phyloP scores from a whole-genome alignment of 129 eudicot genomes.

The Pulicaria dysenterica region DNA sequence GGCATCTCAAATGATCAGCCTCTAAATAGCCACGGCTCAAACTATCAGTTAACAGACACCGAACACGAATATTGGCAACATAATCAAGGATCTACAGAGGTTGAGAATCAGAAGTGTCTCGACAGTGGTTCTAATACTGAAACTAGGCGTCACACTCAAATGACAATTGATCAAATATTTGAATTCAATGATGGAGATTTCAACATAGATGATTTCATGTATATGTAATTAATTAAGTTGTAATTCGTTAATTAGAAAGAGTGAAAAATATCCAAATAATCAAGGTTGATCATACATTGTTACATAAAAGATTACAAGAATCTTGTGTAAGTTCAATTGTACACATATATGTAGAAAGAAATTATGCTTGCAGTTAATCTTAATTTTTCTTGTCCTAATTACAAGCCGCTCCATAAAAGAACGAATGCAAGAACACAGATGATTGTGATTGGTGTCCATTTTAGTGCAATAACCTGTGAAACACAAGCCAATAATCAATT shows the following conservation, averaged over 20 bases:
- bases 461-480: constrained; percentile 45
- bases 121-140: constrained; percentile 6
- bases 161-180: constrained; percentile 26
- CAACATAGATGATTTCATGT: constrained; percentile 20
- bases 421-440: constrained; percentile 33
- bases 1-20: not conserved
- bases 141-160: not conserved
- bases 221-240: constrained; percentile 20
- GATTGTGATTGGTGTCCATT: constrained; percentile 62
- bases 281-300: not conserved
- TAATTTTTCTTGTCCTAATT: not conserved
- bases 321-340: not conserved
- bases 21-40: constrained; percentile 15
- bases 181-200: constrained; percentile 17
- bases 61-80: not conserved
- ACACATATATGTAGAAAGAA: not conserved
- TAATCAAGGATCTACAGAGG: not conserved
- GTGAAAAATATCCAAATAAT: not conserved
- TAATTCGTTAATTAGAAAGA: not conserved
- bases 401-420: constrained; percentile 32
- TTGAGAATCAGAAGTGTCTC: constrained; percentile 3
- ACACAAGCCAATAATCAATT: not conserved
- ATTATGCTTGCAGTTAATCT: not conserved
- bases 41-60: not conserved
- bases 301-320: not conserved